Percentiles rank a stretch among this genome's conserved stretches.
Evolutionary conservation across 148 eudicot species (phyloP).

Genomic region (Linanthus parryae): DNA sequence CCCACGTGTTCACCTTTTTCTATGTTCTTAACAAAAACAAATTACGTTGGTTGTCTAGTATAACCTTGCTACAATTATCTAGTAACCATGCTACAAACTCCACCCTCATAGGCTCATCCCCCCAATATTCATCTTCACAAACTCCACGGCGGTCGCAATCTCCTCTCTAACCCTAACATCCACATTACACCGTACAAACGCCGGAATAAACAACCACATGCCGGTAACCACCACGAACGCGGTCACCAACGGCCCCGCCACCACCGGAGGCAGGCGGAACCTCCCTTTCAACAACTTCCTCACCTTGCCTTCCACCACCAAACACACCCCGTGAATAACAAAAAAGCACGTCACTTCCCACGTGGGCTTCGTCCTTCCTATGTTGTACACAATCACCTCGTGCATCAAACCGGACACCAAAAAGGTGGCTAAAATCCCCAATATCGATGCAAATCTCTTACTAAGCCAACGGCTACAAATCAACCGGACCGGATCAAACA

Average conservation of each 20-base stretch:
- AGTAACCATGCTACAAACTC: too few relatives aligned
- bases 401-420: constrained; percentile 21
- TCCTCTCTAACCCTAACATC: constrained; percentile 10
- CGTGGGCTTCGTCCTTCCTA: constrained; percentile 11
- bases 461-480: background rate
- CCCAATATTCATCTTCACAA: constrained; percentile 10
- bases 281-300: constrained; percentile 13
- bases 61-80: too few relatives aligned
- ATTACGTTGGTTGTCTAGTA: too few relatives aligned
- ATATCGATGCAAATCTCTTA: background rate
- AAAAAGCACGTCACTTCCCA: constrained; percentile 14
- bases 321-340: constrained; percentile 11
- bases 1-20: too few relatives aligned
- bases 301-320: constrained; percentile 19
- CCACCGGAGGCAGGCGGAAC: constrained; percentile 15
- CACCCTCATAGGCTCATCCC: too few relatives aligned
- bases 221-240: constrained; percentile 30
- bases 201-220: constrained; percentile 19
- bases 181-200: constrained; percentile 12
- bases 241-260: constrained; percentile 23
- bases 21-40: too few relatives aligned
- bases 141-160: constrained; percentile 10
- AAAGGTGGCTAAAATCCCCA: constrained; percentile 8
- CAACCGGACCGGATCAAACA: constrained; percentile 7
- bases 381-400: constrained; percentile 15